Evolutionary conservation across 306 rosid genomes (phyloP), one percentile per base, ranked within the genome.

Genomic region (Oemleria cerasiformis): DNA sequence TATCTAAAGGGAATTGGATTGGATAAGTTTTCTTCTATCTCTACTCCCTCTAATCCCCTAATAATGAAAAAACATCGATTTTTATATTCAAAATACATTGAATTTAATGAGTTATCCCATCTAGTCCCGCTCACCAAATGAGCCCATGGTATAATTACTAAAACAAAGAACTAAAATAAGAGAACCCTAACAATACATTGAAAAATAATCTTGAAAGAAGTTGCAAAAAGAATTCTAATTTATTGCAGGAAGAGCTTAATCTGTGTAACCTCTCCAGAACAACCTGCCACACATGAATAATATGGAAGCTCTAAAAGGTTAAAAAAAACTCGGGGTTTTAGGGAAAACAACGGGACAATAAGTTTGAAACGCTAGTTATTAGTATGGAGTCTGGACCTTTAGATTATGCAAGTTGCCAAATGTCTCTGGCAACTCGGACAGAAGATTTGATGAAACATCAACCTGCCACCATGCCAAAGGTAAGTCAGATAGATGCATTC

Each of bases 391-490:
- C 14, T 36, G 45, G 49, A 91, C 97, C 98, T 94, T 94, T 83
- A 94, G 78, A 72, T 82, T 85, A 66, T 47, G 79, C 82, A 94
- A 80, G 82, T 70, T 78, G 68, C 90, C 80, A 75, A 87, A 73
- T 67, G 92, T 78, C 81, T 88, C 91, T 9, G 98, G 97, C 87
- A 94, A 85, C 65, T 83, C 84, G 8, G 86, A 81, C 53, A 91
- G 82, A 73, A 87, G 81, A 84, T 94, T 94, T 49, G 94, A 91
- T 43, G 98, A 86, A 63, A 94, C 79, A 79, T 91, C 96, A 79
- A 86, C 87, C 97, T 94, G 84, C 39, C 39, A 44, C 68, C 63
- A 61, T 17, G 60, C 10, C 9, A 8, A 67, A 54, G 64, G 30
- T 41, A 59, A 67, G 50, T 60, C 65, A 73, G 62, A 45, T 50